Evolutionary conservation across 1,284 basidiomycete genomes (phyloP), one percentile per base, ranked within the genome.

Genomic region (Chiua sp.): DNA sequence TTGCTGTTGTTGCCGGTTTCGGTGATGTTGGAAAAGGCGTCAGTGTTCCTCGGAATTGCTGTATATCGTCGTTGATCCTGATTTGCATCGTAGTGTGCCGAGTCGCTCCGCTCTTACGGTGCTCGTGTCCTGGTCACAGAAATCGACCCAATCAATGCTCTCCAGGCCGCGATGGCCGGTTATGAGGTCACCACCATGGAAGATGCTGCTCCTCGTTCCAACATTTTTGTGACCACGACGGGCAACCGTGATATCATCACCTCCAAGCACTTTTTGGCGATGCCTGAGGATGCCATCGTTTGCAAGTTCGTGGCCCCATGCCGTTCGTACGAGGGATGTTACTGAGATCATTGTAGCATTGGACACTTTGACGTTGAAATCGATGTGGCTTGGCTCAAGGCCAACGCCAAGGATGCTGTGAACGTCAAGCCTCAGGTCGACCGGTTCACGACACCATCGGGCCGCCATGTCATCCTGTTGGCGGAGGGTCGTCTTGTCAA

Each of bases 371-470:
- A 98, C 78, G 88, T 98, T 72, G 97, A 99, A 81, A 97, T 99
- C 67, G 97, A 99, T 74, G 96, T 99, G 68, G 96, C 96, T 39
- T 98, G 97, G 96, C 84, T 99, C 77, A 99, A 98, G 88, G 83
- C 86, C 66, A 97, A 96, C 76, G 96, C 98, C 67, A 89, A 85
- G 74, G 83, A 88, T 63, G 86, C 80, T 66, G 84, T 91, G 76
- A 98, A 99, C 84, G 86, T 99, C 83, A 99, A 99, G 86, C 98
- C 97, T 70, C 97, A 99, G 82, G 98, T 99, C 59, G 97, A 99
- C 82, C 93, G 97, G 69, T 99, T 83, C 88, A 98, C 94, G 72
- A 94, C 97, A 90, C 69, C 89, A 61, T 87, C 80, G 59, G 96
- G 95, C 61, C 92, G 94, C 65, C 97, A 98, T 84, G 82, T 99